Conservation (phyloP, 2,329 filamentous ascomycete species). For the Penicillium griseofulvum region DNA sequence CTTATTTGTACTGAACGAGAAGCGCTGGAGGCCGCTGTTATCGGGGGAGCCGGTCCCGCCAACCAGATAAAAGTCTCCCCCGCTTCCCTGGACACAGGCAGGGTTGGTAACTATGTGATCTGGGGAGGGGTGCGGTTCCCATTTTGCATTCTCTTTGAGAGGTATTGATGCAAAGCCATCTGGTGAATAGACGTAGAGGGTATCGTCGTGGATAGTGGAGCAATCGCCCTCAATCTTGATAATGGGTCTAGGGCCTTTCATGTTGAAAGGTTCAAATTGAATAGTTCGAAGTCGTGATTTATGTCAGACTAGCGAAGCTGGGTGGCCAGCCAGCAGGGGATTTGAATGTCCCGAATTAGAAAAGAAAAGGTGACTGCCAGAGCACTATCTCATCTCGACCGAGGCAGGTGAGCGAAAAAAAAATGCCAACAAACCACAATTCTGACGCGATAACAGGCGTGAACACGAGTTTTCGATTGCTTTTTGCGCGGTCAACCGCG, state of each 20-base stretch:
- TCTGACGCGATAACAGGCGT: neutral
- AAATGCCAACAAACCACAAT: neutral
- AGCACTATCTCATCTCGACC: slow-evolving; percentile 37
- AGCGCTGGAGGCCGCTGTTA: slow-evolving; percentile 75
- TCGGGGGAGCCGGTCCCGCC: slow-evolving; percentile 64
- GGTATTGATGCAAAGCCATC: slow-evolving; percentile 71
- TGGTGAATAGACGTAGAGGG: slow-evolving; percentile 77
- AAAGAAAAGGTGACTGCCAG: slow-evolving; percentile 33
- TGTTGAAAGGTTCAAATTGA: slow-evolving; percentile 38
- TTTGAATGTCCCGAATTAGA: slow-evolving; percentile 15
- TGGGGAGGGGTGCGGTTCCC: slow-evolving; percentile 63
- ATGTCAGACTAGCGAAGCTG: slow-evolving; percentile 29
- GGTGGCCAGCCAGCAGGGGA: slow-evolving; percentile 27
- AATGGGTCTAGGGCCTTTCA: slow-evolving; percentile 70
- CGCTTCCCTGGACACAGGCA: slow-evolving; percentile 69
- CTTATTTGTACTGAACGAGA: slow-evolving; percentile 54
- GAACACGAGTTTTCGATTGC: neutral
- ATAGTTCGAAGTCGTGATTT: slow-evolving; percentile 10
- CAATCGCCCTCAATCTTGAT: slow-evolving; percentile 73
- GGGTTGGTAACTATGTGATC: slow-evolving; percentile 69
- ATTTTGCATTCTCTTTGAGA: slow-evolving; percentile 67
- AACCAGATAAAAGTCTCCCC: slow-evolving; percentile 71
- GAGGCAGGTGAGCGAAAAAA: slow-evolving; percentile 1
- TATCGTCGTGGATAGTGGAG: slow-evolving; percentile 75
- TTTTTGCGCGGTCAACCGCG: neutral